Base-by-base conservation (phyloP, 2,329 filamentous ascomycete genomes). In the Penicillium paneum region DNA sequence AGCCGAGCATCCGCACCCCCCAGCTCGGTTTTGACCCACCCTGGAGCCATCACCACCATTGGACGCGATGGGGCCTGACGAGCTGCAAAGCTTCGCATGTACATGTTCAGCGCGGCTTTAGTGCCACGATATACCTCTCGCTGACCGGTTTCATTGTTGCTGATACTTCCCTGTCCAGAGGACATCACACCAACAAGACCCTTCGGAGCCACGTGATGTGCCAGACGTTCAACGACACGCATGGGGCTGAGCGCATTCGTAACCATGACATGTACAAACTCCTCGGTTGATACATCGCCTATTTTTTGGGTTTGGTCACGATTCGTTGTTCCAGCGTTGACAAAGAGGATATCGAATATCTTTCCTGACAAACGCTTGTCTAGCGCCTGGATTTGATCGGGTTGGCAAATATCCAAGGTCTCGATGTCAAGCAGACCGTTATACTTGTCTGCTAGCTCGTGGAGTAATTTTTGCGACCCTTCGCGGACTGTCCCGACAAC, bases 11-110 rank as follows among this genome's bases (percentile, higher is more conserved):
- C 46, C 5, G 46, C 8, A 31, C 46, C 46, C 8, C 46, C 46
- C 46, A 49, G 32, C 26, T 49, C 46, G 7, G 46, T 49, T 41
- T 49, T 49, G n/a, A 49, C 46, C 46, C 46, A 49, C 2, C 46
- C 46, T 0, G 46, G 46, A 41, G 46, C 46, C 46, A 49, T 49
- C 3, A 41, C 35, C 35, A 32, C 46, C 36, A 49, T 41, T n/a
- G 36, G 46, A 29, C 17, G 34, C 17, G 26, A 49, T n/a, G 36
- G 26, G 2, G 2, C 26, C 35, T 32, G 46, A 17, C 46, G 46
- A 31, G 46, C 35, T 5, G 46, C 46, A 26, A 49, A 49, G 19
- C 46, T 49, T n/a, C 46, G 46, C 46, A 49, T 49, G 17, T 32
- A 49, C 46, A 49, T 49, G 10, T 49, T 49, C 5, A 49, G 28